Percentiles rank a stretch among this genome's conserved stretches.
These are phyloP conservation scores for Colletotrichum sp. DNA, from an alignment of 2,329 filamentous ascomycete genomes.

Conservation along the genomic window DNA sequence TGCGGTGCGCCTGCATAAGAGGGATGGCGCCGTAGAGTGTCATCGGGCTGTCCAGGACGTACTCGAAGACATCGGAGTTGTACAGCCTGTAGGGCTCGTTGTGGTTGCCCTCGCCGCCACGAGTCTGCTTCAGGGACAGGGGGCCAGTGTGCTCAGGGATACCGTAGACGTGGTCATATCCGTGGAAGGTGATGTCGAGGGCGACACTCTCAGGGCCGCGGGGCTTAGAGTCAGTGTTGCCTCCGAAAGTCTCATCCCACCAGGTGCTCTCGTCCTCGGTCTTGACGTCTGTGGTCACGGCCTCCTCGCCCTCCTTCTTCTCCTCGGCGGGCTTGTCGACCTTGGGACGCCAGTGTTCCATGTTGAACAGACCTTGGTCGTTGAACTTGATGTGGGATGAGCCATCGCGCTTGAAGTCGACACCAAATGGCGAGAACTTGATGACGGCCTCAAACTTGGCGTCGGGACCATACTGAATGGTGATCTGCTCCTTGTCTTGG, in stretches of 20 bases:
- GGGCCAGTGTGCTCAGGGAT: constrained; percentile 93
- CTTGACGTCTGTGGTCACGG: constrained; percentile 41
- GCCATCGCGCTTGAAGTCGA: constrained; percentile 88
- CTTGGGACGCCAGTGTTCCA: constrained; percentile 96
- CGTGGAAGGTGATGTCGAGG: constrained; percentile 89
- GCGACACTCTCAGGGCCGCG: constrained; percentile 90
- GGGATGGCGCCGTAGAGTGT: constrained; percentile 97
- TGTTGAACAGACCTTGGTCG: constrained; percentile 84
- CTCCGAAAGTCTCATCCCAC: constrained; percentile 98
- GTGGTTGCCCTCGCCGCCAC: constrained; percentile 85
- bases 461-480: constrained; percentile 79
- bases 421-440: constrained; percentile 79
- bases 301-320: constrained; percentile 59
- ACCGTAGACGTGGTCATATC: constrained; percentile 91
- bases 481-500: constrained; percentile 71
- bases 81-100: constrained; percentile 92
- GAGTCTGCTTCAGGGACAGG: constrained; percentile 87
- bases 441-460: constrained; percentile 83
- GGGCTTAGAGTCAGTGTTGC: constrained; percentile 95
- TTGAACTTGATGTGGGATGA: constrained; percentile 87
- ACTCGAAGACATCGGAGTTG: constrained; percentile 98
- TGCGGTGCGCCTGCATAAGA: constrained; percentile 96
- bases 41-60: constrained; percentile 97
- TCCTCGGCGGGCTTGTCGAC: constrained; percentile 63
- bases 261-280: constrained; percentile 84